Evolutionary conservation across 1,284 basidiomycete genomes (phyloP), one percentile per base, ranked within the genome.

Genomic region (Exobasidium cylindrosporum): DNA sequence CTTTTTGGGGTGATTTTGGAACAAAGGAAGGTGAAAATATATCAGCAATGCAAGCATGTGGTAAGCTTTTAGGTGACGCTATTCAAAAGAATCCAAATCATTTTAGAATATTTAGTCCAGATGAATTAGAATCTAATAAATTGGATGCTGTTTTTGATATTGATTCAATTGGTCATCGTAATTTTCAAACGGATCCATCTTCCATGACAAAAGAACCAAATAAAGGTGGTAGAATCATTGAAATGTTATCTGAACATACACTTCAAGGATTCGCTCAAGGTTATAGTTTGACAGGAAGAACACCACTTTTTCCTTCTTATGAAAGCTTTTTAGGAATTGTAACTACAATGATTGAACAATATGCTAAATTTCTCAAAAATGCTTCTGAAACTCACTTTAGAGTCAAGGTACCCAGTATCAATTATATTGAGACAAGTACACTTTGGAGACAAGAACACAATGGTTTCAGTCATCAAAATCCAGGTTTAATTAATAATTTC

Each of bases 21-120:
- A 40, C 17, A 26, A 74, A 85, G 62, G 84, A 85, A 65, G 87
- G 86, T 6, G 70, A 82, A 1, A 84, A 88, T 63, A 84, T 88
- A 66, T 82, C 81, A 23, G 89, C 89, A 72, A 93, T 93, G 90
- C 87, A 89, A 79, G 84, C 84, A 1, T 82, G 88, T 24, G 90
- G 87, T 14, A 81, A 76, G 32, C 86, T 86, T 65, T 80, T 90
- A 10, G 60, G 65, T 24, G 79, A 76, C 10, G 73, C 81, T 31
- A 68, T 81, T 57, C 66, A 82, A 67, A 87, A 86, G 63, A 93
- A 93, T 78, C 87, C 87, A 0, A 83, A 82, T 28, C 83, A 84
- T 0, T 92, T 93, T 84, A 85, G 92, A 57, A 89, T 94, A 64
- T 93, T 93, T 83, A 91, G 88, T n/a, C 92, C 92, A 0, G 92